Evolutionary conservation across 1,284 basidiomycete species (phyloP).

Genomic region (Heterobasidion irregulare): DNA sequence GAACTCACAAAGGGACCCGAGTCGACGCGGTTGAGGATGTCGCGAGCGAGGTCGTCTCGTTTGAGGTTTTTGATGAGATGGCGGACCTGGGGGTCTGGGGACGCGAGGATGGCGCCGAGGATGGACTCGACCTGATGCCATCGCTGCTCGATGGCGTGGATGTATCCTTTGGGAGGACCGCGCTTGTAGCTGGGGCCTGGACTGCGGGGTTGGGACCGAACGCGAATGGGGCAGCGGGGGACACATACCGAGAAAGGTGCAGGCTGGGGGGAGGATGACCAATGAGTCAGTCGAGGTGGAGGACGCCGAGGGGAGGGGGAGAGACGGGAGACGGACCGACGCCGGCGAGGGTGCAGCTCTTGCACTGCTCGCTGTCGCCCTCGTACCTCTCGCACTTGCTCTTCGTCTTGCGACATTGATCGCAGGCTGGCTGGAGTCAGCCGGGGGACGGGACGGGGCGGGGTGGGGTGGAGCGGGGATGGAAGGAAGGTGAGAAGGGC

Average conservation of each 20-base stretch:
- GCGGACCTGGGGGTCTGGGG: slow-evolving; percentile 63
- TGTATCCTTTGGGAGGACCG: slow-evolving; percentile 86
- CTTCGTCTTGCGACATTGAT: slow-evolving; percentile 81
- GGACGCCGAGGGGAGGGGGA: neutral
- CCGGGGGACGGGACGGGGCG: neutral
- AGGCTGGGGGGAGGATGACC: slow-evolving; percentile 35
- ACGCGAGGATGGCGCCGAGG: slow-evolving; percentile 69
- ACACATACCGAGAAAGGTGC: slow-evolving; percentile 65
- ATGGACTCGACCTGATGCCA: slow-evolving; percentile 86
- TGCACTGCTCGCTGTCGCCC: slow-evolving; percentile 48
- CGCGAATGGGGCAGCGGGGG: neutral
- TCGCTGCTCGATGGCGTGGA: slow-evolving; percentile 82
- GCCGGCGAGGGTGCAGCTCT: slow-evolving; percentile 56
- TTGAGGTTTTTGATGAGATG: slow-evolving; percentile 60
- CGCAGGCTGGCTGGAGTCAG: slow-evolving; percentile 47
- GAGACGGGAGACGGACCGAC: slow-evolving; percentile 35
- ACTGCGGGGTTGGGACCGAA: neutral
- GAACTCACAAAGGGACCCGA: slow-evolving; percentile 62
- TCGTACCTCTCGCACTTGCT: slow-evolving; percentile 71
- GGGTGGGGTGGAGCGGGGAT: too few species aligned
- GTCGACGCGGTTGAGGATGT: slow-evolving; percentile 67
- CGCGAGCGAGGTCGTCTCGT: slow-evolving; percentile 61
- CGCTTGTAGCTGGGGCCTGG: slow-evolving; percentile 75
- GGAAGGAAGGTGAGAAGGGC: too few species aligned
- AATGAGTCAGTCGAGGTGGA: slow-evolving; percentile 1